Evolutionary conservation across 768 basidiomycete genomes (phyloP).

Genomic region (Mycena crocata): DNA sequence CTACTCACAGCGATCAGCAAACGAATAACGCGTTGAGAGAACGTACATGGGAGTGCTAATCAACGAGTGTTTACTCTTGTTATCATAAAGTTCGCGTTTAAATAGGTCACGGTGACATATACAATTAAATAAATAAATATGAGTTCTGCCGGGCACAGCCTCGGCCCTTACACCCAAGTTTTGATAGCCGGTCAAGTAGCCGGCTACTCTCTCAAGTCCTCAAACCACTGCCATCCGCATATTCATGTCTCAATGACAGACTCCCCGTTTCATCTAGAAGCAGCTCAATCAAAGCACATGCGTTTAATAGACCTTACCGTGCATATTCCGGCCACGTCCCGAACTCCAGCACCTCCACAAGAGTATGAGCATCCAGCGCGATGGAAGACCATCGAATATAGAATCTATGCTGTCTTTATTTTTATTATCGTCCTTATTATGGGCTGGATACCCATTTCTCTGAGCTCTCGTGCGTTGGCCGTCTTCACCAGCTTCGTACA

Average conservation of each 20-base stretch:
- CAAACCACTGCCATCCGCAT: too few relatives aligned
- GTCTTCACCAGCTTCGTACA: constrained; percentile 15
- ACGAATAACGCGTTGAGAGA: too few relatives aligned
- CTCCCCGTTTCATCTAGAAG: constrained; percentile 29
- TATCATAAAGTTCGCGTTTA: too few relatives aligned
- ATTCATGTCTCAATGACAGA: constrained; percentile 21
- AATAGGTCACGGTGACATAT: too few relatives aligned
- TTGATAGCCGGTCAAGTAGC: too few relatives aligned
- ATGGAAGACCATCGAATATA: constrained; percentile 88
- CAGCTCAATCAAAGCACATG: constrained; percentile 37
- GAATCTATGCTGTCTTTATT: constrained; percentile 75
- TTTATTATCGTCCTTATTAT: constrained; percentile 75
- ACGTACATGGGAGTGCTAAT: too few relatives aligned
- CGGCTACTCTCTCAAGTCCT: too few relatives aligned
- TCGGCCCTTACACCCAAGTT: too few relatives aligned
- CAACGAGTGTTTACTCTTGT: too few relatives aligned
- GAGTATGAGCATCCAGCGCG: constrained; percentile 55
- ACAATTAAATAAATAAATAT: too few relatives aligned
- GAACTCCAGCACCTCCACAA: constrained; percentile 28
- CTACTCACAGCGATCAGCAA: too few relatives aligned
- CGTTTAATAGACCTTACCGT: constrained; percentile 62
- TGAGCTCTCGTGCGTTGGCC: constrained; percentile 79
- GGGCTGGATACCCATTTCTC: constrained; percentile 76
- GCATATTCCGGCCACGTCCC: constrained; percentile 59
- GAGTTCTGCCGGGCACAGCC: too few relatives aligned